phyloP scores from a whole-genome alignment of 768 basidiomycete species.

The Collybiopsis confluens region DNA sequence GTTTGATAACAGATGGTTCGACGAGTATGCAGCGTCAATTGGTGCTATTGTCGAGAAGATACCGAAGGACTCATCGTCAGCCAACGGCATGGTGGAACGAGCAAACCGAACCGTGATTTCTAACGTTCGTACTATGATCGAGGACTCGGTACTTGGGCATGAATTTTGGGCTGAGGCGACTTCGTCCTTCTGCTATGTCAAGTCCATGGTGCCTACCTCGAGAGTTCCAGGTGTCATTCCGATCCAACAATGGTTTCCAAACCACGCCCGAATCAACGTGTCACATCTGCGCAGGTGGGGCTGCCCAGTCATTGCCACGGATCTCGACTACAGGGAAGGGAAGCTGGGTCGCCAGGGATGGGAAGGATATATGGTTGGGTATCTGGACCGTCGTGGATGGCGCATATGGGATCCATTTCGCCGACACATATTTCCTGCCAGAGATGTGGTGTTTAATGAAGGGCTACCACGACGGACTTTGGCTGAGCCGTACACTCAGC shows the following conservation, averaged over 20 bases:
- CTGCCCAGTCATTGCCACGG: conserved; percentile 10
- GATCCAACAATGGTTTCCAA: neutral
- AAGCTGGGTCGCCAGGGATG: conserved; percentile 13
- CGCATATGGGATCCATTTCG: conserved; percentile 5
- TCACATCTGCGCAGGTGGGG: conserved; percentile 13
- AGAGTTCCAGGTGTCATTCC: neutral
- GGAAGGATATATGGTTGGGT: conserved; percentile 14
- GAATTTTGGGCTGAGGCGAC: neutral
- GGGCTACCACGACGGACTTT: neutral
- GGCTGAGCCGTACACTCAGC: no score
- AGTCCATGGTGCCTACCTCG: neutral
- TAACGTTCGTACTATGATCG: neutral
- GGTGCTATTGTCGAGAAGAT: neutral
- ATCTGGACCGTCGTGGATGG: conserved; percentile 12
- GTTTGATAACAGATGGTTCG: neutral
- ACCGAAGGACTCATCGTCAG: neutral
- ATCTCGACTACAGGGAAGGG: conserved; percentile 8
- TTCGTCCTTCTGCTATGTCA: neutral
- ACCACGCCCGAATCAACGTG: no score
- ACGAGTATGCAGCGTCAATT: neutral
- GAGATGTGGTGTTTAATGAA: conserved; percentile 11
- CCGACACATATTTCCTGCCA: neutral
- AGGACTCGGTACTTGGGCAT: neutral
- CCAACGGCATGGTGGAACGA: neutral
- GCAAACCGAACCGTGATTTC: neutral